Conservation (phyloP, 352 stramenopile genomes). For the Globisporangium nunn region DNA sequence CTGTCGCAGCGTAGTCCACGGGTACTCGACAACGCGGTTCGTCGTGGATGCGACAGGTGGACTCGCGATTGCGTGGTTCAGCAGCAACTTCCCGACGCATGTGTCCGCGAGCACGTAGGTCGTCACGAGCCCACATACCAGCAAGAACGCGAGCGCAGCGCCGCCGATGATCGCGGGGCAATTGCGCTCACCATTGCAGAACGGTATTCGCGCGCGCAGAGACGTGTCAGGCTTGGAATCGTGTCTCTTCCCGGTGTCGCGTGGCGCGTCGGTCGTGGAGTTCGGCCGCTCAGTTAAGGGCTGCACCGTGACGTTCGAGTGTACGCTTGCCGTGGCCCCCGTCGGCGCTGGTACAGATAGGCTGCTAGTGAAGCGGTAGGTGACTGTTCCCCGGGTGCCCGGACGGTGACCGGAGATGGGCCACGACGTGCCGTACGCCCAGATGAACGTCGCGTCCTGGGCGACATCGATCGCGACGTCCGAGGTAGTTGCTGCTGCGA, state of each 20-base stretch:
- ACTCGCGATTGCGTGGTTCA: conserved; percentile 37
- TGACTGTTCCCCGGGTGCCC: conserved; percentile 44
- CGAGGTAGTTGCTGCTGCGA: conserved; percentile 35
- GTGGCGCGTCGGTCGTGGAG: not conserved
- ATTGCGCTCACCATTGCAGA: conserved; percentile 29
- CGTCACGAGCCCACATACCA: conserved; percentile 42
- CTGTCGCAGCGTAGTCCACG: conserved; percentile 41
- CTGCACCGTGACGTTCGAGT: no score
- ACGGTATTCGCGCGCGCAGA: conserved; percentile 17
- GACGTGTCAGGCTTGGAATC: conserved; percentile 6
- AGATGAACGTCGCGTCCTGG: conserved; percentile 43
- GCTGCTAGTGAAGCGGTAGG: conserved; percentile 47
- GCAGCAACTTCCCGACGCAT: conserved; percentile 27
- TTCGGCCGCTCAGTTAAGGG: conserved; percentile 4
- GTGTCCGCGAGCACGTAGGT: conserved; percentile 31
- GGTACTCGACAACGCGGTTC: conserved; percentile 36
- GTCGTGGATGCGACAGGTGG: conserved; percentile 36
- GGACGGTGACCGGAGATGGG: conserved; percentile 41
- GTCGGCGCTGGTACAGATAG: no score
- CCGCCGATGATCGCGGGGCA: conserved; percentile 54
- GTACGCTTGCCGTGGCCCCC: no score
- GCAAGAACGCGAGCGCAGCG: conserved; percentile 41
- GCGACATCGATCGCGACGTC: conserved; percentile 45
- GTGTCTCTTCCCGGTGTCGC: not conserved
- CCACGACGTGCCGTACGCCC: conserved; percentile 64